phyloP scores from a whole-genome alignment of 148 eudicot species.

The Cornus florida region DNA sequence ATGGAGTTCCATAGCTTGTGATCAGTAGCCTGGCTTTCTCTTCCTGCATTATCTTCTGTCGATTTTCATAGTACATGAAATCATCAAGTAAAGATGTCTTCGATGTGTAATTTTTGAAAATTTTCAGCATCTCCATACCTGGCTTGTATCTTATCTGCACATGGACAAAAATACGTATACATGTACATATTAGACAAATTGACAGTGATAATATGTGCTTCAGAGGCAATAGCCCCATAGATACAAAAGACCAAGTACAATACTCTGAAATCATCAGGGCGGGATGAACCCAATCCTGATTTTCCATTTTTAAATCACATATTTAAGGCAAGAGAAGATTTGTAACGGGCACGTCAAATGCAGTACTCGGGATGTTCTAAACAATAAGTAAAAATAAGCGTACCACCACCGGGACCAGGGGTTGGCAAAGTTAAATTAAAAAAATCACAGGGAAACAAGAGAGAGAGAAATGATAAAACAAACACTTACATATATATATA shows the following conservation, averaged over 20 bases:
- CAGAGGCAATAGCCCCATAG: not conserved
- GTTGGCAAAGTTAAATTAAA: too few species aligned
- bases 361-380: not conserved
- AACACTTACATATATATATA: too few species aligned
- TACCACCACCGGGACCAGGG: not conserved
- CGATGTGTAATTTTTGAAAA: conserved; percentile 59
- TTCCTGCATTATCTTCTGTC: conserved; percentile 81
- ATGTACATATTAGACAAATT: not conserved
- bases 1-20: conserved; percentile 40
- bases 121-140: conserved; percentile 88
- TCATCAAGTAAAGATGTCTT: conserved; percentile 92
- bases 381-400: too few species aligned
- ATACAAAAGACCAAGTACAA: not conserved
- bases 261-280: not conserved
- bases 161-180: not conserved
- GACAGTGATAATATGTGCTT: not conserved
- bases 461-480: too few species aligned
- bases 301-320: not conserved
- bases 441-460: too few species aligned
- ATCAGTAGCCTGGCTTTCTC: conserved; percentile 65
- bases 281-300: not conserved
- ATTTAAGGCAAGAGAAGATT: not conserved
- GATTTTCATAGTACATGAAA: conserved; percentile 88
- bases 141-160: conserved; percentile 70
- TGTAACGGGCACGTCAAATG: too few species aligned